phyloP scores from a whole-genome alignment of 768 basidiomycete genomes.

The Boletus edulis region DNA sequence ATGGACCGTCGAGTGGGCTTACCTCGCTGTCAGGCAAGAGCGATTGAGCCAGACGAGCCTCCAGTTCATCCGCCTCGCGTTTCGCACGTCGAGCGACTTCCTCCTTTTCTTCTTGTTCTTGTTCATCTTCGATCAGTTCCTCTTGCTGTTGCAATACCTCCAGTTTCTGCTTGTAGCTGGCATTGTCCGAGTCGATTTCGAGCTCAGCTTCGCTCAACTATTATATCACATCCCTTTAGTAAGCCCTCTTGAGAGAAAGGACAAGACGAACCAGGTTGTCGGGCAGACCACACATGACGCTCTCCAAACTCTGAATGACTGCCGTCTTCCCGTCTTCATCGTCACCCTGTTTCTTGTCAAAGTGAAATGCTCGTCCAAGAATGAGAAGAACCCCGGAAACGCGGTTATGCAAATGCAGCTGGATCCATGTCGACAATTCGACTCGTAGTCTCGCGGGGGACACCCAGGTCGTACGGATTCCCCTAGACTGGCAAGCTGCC shows the following conservation, averaged over 20 bases:
- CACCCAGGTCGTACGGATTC: conserved; percentile 84
- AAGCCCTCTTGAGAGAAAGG: background rate
- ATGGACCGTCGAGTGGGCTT: conserved; percentile 3
- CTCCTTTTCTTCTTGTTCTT: conserved; percentile 96
- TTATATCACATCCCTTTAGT: background rate
- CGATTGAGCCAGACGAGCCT: conserved; percentile 74
- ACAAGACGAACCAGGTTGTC: conserved; percentile 78
- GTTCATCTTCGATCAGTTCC: conserved; percentile 98
- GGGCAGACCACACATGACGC: conserved; percentile 87
- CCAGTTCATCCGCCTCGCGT: conserved; percentile 76
- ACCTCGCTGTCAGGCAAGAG: conserved; percentile 90
- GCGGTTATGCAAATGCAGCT: conserved; percentile 83
- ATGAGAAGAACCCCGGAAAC: conserved; percentile 94
- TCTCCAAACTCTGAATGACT: conserved; percentile 80
- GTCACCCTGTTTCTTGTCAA: conserved; percentile 71
- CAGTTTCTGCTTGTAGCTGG: conserved; percentile 96
- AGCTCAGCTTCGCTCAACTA: conserved; percentile 97
- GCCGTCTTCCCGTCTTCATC: conserved; percentile 81
- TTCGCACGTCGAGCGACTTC: conserved; percentile 86
- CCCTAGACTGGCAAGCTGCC: conserved; percentile 90
- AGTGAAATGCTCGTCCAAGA: conserved; percentile 92
- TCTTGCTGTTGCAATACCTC: conserved; percentile 98
- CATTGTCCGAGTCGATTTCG: conserved; percentile 90
- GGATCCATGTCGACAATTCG: conserved; percentile 91
- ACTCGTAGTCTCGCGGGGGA: conserved; percentile 87